Percentiles rank a stretch among this genome's conserved stretches.
phyloP scores from a whole-genome alignment of 345 rosid species.

The Camelina sativa region DNA sequence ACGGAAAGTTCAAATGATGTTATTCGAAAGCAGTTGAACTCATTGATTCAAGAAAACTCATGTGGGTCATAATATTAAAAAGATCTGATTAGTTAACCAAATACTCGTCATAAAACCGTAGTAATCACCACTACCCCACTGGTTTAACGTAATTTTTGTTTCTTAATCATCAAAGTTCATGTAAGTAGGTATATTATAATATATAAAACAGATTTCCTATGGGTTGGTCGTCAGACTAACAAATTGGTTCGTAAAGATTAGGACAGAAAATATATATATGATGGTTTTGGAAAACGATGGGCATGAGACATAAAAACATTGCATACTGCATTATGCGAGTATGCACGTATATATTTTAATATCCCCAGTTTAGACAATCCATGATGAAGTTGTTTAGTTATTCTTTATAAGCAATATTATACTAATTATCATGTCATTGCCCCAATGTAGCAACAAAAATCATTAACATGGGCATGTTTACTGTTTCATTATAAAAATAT shows the following conservation, averaged over 20 bases:
- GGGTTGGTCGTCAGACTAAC: constrained; percentile 40
- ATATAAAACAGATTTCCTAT: constrained; percentile 10
- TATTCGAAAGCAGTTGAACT: constrained; percentile 37
- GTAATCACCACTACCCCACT: constrained; percentile 26
- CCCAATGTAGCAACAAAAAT: constrained; percentile 26
- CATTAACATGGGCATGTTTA: constrained; percentile 34
- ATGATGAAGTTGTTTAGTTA: constrained; percentile 30
- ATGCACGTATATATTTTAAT: constrained; percentile 14
- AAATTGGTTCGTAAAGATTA: constrained; percentile 24
- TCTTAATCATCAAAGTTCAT: constrained; percentile 31
- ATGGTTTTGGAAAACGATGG: constrained; percentile 28
- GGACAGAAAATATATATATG: constrained; percentile 24
- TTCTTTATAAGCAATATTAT: constrained; percentile 14
- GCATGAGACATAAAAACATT: constrained; percentile 35
- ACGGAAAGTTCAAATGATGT: constrained; percentile 24
- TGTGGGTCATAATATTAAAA: constrained; percentile 24
- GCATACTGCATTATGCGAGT: constrained; percentile 26
- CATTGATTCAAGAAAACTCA: constrained; percentile 19
- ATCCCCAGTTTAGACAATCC: constrained; percentile 15
- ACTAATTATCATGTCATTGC: constrained; percentile 30
- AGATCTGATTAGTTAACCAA: constrained; percentile 9
- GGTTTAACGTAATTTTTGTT: constrained; percentile 13
- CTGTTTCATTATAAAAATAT: constrained; percentile 13
- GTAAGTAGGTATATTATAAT: constrained; percentile 31
- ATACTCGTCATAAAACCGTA: constrained; percentile 3